Percentiles rank a stretch among this genome's conserved stretches.
phyloP scores from a whole-genome alignment of 495 filamentous ascomycete species.

The Aspergillus ellipticus region DNA sequence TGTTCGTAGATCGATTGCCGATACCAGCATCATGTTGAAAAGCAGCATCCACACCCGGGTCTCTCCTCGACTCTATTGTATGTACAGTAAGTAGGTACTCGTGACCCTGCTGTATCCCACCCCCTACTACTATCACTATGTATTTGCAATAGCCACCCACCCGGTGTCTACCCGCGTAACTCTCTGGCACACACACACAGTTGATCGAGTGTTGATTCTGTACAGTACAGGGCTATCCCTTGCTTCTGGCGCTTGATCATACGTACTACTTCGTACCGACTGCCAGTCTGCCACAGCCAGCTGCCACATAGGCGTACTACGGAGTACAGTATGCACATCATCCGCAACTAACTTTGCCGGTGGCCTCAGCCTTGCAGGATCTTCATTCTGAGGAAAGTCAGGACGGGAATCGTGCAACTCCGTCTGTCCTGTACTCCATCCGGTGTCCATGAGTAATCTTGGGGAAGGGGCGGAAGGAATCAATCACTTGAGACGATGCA shows the following conservation, averaged over 20 bases:
- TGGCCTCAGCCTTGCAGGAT: slow-evolving; percentile 8
- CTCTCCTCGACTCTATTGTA: not conserved
- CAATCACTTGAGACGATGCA: not conserved
- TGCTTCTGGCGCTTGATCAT: slow-evolving; percentile 15
- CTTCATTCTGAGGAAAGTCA: slow-evolving; percentile 1
- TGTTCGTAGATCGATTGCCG: too few species aligned
- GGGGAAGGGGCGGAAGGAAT: not conserved
- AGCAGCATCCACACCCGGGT: not conserved
- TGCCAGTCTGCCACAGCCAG: not conserved
- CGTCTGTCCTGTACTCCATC: not conserved
- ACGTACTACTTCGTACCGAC: not conserved
- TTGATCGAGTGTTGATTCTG: not conserved
- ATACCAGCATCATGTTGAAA: too few species aligned
- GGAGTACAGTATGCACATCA: slow-evolving; percentile 4
- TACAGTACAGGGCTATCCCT: slow-evolving; percentile 19
- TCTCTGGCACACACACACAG: too few species aligned
- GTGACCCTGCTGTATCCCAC: not conserved
- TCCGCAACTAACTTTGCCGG: slow-evolving; percentile 2
- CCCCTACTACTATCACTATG: not conserved
- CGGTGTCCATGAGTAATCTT: too few species aligned
- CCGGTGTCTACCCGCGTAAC: not conserved
- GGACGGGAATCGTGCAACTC: not conserved
- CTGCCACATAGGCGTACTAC: not conserved
- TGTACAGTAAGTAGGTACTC: too few species aligned
- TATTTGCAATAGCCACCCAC: not conserved